Evolutionary conservation across 192 early-diverging fungal genomes (phyloP).

Genomic region (Podila minutissima): DNA sequence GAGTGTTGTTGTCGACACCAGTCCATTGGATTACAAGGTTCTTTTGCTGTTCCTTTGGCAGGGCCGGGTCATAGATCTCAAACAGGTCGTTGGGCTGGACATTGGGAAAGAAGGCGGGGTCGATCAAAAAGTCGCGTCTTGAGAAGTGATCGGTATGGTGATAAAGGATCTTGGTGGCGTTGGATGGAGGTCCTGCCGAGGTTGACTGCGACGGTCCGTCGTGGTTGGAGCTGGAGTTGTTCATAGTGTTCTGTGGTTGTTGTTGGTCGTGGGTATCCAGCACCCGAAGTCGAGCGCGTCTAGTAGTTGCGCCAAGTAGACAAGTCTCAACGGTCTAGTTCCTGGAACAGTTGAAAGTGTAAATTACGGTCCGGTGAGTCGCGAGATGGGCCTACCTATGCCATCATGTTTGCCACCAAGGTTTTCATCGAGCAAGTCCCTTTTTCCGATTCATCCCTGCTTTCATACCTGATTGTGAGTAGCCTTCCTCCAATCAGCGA

Average conservation of each 20-base stretch:
- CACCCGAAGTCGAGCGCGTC: not conserved
- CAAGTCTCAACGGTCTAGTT: too few relatives aligned
- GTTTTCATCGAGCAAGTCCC: too few relatives aligned
- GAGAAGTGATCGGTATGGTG: slow-evolving; percentile 69
- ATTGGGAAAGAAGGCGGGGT: slow-evolving; percentile 72
- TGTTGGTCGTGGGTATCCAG: not conserved
- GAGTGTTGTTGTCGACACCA: slow-evolving; percentile 58
- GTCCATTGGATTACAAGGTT: slow-evolving; percentile 64
- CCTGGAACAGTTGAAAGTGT: too few relatives aligned
- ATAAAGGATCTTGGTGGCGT: slow-evolving; percentile 50
- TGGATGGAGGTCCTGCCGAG: slow-evolving; percentile 7
- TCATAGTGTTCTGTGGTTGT: not conserved
- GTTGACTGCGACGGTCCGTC: slow-evolving; percentile 4
- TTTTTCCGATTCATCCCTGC: too few relatives aligned
- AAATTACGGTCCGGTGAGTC: too few relatives aligned
- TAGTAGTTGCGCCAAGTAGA: not conserved
- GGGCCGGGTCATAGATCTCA: slow-evolving; percentile 61
- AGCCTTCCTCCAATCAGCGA: too few relatives aligned
- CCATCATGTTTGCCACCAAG: too few relatives aligned
- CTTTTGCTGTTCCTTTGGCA: slow-evolving; percentile 29
- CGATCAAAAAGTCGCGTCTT: slow-evolving; percentile 71
- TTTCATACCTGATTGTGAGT: too few relatives aligned
- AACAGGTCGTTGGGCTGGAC: slow-evolving; percentile 72
- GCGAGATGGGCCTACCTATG: too few relatives aligned
- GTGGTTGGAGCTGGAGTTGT: not conserved